These are phyloP conservation scores for Piper longum DNA, from an alignment of 164 flowering plant genomes.

Conservation along the genomic window DNA sequence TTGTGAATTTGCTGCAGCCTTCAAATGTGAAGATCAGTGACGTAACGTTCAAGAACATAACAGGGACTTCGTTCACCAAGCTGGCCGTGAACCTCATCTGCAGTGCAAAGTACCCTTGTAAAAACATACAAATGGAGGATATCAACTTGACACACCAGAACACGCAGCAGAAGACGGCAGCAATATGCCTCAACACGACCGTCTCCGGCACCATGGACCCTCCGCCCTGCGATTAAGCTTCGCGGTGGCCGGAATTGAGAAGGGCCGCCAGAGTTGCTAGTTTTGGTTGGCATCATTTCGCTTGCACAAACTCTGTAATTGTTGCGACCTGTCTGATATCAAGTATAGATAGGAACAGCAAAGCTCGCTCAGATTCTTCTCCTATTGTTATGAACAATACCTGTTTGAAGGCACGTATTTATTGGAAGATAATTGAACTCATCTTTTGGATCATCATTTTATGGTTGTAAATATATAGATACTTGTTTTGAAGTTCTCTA, in stretches of 20 bases:
- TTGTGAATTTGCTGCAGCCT: slow-evolving; percentile 12
- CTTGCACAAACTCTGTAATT: neutral
- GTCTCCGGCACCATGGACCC: neutral
- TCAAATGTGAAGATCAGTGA: slow-evolving; percentile 26
- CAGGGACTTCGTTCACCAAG: slow-evolving; percentile 23
- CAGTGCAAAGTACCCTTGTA: slow-evolving; percentile 25
- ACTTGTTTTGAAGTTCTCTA: no score
- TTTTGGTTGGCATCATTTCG: neutral
- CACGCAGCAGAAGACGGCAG: neutral
- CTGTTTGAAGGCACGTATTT: no score
- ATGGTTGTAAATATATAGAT: no score
- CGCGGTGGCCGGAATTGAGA: neutral
- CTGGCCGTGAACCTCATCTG: slow-evolving; percentile 19
- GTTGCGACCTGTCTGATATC: neutral
- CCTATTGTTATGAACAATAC: neutral
- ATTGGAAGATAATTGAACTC: no score
- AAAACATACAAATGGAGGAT: slow-evolving; percentile 12
- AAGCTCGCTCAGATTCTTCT: neutral
- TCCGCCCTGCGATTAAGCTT: neutral
- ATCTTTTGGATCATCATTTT: no score
- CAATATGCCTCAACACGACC: neutral
- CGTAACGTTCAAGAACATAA: slow-evolving; percentile 22
- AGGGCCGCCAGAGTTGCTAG: neutral
- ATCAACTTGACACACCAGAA: slow-evolving; percentile 12
- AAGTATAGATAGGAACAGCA: neutral